These are phyloP conservation scores for Alectoria sarmentosa DNA, from an alignment of 495 filamentous ascomycete genomes.

Conservation along the genomic window DNA sequence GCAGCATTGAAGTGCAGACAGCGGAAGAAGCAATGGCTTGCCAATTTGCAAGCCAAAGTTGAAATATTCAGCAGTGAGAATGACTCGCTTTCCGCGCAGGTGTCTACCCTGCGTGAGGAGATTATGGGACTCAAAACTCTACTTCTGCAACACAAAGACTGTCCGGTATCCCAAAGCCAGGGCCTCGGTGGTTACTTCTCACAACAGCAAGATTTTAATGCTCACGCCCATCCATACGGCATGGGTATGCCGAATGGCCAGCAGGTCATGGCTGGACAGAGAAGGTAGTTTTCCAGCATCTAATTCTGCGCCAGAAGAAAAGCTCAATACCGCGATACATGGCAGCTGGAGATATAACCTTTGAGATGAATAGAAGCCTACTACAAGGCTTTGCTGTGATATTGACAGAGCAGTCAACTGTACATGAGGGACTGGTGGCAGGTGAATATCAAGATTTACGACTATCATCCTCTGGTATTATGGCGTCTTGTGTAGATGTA, in stretches of 20 bases:
- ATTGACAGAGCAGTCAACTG: conserved; percentile 2
- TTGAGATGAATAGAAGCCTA: too few species aligned
- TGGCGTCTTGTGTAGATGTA: conserved; percentile 17
- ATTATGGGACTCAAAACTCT: conserved; percentile 93
- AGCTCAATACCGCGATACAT: neutral
- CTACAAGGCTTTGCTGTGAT: conserved; percentile 1
- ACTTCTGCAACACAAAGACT: conserved; percentile 92
- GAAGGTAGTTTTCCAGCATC: conserved; percentile 39
- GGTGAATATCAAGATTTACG: conserved; percentile 20
- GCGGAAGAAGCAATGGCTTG: conserved; percentile 98
- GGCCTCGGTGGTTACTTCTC: conserved; percentile 49
- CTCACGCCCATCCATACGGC: conserved; percentile 64
- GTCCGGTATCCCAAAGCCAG: conserved; percentile 83
- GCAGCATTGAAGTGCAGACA: conserved; percentile 96
- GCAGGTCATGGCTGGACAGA: conserved; percentile 48
- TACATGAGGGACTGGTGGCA: conserved; percentile 8
- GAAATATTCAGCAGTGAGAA: conserved; percentile 89
- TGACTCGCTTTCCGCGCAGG: conserved; percentile 75
- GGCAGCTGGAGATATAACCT: neutral
- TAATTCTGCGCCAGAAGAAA: neutral
- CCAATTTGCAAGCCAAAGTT: conserved; percentile 90
- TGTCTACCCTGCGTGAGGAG: conserved; percentile 80
- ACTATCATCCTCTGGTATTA: conserved; percentile 12
- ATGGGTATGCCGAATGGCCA: conserved; percentile 52
- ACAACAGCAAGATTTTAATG: conserved; percentile 41